These are phyloP conservation scores for Agaricus blazei DNA, from an alignment of 768 basidiomycete species.

Conservation along the genomic window DNA sequence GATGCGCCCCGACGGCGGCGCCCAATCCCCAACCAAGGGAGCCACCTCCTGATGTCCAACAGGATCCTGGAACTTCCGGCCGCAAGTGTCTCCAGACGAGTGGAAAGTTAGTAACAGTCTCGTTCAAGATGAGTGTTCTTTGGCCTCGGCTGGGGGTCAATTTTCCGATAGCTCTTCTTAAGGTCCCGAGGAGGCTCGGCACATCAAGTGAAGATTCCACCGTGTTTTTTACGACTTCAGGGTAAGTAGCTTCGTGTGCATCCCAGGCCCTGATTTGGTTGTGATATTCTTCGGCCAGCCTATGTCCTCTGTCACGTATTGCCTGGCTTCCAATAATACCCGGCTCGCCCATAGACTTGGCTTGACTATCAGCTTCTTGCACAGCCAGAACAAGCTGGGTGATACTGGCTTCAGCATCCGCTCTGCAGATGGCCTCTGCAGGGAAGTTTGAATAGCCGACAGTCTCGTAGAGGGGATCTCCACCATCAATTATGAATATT, in stretches of 20 bases:
- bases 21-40: conserved; percentile 68
- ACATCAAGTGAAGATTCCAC: conserved; percentile 26
- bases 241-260: background rate
- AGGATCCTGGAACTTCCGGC: conserved; percentile 42
- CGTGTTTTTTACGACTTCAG: background rate
- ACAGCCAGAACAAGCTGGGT: conserved; percentile 39
- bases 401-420: conserved; percentile 49
- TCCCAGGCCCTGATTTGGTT: conserved; percentile 2
- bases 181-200: conserved; percentile 43
- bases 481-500: conserved; percentile 58
- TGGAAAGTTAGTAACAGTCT: conserved; percentile 55
- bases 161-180: conserved; percentile 37
- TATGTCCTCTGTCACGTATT: conserved; percentile 4
- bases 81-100: conserved; percentile 55
- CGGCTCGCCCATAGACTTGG: conserved; percentile 17
- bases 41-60: conserved; percentile 56
- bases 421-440: conserved; percentile 54
- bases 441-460: conserved; percentile 48
- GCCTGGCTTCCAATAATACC: conserved; percentile 14
- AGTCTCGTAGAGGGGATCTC: conserved; percentile 52
- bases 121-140: conserved; percentile 50
- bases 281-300: conserved; percentile 2
- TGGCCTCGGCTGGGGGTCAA: conserved; percentile 33
- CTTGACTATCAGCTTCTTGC: conserved; percentile 19
- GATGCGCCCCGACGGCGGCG: conserved; percentile 52